These are phyloP conservation scores for Suillus ampliporus DNA, from an alignment of 768 basidiomycete genomes.

Conservation along the genomic window DNA sequence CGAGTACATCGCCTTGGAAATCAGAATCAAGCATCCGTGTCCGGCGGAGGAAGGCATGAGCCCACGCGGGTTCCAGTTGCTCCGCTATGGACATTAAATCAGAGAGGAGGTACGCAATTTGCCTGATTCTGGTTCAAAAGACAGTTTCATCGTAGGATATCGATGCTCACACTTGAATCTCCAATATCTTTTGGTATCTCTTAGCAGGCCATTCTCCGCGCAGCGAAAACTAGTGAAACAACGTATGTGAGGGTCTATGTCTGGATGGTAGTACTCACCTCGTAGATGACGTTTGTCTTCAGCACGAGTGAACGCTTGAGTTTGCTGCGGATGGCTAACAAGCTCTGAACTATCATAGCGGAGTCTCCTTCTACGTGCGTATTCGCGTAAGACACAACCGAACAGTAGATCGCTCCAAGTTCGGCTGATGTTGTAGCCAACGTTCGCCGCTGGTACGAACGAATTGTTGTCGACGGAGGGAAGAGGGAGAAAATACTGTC, in stretches of 20 bases:
- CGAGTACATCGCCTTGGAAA: constrained; percentile 85
- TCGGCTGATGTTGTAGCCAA: constrained; percentile 72
- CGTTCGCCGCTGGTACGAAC: constrained; percentile 71
- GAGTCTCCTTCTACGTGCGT: constrained; percentile 55
- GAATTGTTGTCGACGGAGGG: constrained; percentile 78
- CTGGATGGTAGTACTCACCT: constrained; percentile 48
- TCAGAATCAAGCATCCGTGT: constrained; percentile 78
- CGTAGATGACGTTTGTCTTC: constrained; percentile 66
- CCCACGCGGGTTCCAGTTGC: constrained; percentile 79
- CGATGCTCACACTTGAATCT: constrained; percentile 64
- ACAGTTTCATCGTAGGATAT: background rate
- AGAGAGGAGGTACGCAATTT: constrained; percentile 70
- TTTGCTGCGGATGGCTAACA: constrained; percentile 80
- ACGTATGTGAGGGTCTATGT: constrained; percentile 4
- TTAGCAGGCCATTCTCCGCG: constrained; percentile 82
- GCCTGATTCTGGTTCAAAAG: constrained; percentile 43
- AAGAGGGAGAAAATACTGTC: constrained; percentile 69
- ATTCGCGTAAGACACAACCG: constrained; percentile 74
- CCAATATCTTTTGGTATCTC: constrained; percentile 71
- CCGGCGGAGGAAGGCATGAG: constrained; percentile 72
- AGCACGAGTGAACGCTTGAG: constrained; percentile 64
- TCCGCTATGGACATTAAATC: constrained; percentile 77
- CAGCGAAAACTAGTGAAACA: constrained; percentile 64
- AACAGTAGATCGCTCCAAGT: constrained; percentile 75
- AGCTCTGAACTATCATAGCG: constrained; percentile 60